Evolutionary conservation across 1,284 basidiomycete species (phyloP).

Genomic region (Vanrija sp.): DNA sequence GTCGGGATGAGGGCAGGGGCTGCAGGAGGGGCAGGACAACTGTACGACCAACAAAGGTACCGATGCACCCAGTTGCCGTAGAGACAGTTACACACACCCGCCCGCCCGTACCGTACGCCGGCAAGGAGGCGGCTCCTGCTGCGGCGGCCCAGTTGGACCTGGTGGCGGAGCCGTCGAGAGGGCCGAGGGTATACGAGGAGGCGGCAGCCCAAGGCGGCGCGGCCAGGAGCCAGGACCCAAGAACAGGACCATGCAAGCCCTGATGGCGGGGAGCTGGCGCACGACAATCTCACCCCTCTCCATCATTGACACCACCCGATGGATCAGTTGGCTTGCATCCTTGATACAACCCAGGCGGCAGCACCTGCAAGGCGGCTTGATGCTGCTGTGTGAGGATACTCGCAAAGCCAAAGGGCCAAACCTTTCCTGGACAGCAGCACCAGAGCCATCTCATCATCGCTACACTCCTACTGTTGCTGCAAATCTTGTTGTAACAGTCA

Average conservation of each 20-base stretch:
- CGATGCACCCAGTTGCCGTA: too few species aligned
- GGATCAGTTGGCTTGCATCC: background rate
- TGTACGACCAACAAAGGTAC: too few species aligned
- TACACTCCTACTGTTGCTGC: background rate
- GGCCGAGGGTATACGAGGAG: background rate
- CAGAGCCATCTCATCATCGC: background rate
- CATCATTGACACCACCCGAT: background rate
- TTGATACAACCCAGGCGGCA: background rate
- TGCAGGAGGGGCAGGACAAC: too few species aligned
- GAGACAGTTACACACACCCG: background rate
- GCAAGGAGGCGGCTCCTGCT: background rate
- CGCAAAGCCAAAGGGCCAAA: background rate
- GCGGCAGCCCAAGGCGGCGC: slow-evolving; percentile 1
- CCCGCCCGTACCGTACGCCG: background rate
- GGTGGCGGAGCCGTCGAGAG: background rate
- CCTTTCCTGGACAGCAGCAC: background rate
- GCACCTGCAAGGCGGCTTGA: background rate
- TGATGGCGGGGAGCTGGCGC: slow-evolving; percentile 17
- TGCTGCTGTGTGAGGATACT: too few species aligned
- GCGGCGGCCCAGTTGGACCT: background rate
- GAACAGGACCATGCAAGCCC: background rate
- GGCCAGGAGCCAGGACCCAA: too few species aligned
- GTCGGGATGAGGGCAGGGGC: too few species aligned
- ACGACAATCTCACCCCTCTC: slow-evolving; percentile 1
- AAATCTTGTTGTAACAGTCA: too few species aligned